phyloP scores from a whole-genome alignment of 208 protist species.

The Acanthamoeba lenticulata region DNA sequence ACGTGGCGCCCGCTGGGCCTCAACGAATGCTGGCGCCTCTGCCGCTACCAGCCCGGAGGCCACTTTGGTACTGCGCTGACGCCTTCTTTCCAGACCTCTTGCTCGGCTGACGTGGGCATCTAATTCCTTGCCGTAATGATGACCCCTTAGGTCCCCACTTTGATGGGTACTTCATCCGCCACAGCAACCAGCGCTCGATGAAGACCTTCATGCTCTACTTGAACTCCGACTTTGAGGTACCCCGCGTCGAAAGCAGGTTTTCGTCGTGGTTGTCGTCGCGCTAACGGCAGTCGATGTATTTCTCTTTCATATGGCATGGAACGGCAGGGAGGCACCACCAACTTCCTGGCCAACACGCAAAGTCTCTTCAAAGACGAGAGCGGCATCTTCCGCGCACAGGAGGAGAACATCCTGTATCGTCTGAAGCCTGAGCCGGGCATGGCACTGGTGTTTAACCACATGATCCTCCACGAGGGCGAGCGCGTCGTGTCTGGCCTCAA shows the following conservation, averaged over 20 bases:
- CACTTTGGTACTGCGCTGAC: background rate
- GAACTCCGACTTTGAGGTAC: conserved; percentile 34
- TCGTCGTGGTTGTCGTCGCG: background rate
- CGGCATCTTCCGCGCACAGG: conserved; percentile 49
- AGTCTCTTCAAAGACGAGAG: conserved; percentile 36
- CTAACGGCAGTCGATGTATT: background rate
- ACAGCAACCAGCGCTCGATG: background rate
- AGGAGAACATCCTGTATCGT: conserved; percentile 10
- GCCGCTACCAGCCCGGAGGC: conserved; percentile 22
- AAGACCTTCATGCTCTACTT: conserved; percentile 70
- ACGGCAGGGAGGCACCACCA: background rate
- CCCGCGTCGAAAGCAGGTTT: background rate
- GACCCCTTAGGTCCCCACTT: background rate
- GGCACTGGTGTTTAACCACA: conserved; percentile 64
- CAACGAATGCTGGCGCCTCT: conserved; percentile 58
- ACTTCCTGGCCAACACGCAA: conserved; percentile 18
- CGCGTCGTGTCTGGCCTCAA: background rate
- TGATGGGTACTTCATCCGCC: conserved; percentile 19
- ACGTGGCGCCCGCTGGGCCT: background rate
- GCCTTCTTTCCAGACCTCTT: too few species aligned
- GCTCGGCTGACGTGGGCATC: too few species aligned
- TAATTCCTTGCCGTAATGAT: background rate
- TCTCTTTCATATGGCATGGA: background rate
- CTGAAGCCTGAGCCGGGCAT: conserved; percentile 63
- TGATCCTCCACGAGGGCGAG: conserved; percentile 54